Conservation (phyloP, 305 asterid species). For the Solanum chacoense region DNA sequence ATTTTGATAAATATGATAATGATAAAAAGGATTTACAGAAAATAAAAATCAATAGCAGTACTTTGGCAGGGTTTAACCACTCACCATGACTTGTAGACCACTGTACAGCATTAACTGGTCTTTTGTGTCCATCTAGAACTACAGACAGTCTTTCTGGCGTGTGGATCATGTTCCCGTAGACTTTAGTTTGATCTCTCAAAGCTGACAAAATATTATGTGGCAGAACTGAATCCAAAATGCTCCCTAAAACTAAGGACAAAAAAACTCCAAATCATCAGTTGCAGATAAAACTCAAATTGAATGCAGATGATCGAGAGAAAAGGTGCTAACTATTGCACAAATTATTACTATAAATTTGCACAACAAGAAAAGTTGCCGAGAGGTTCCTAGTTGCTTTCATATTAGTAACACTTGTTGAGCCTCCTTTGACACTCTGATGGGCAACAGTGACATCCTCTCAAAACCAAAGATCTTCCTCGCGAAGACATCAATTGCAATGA, state of each 20-base stretch:
- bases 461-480: not conserved
- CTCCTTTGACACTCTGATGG: not conserved
- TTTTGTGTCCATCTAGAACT: constrained; percentile 57
- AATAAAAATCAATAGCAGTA: not conserved
- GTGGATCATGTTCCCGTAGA: constrained; percentile 15
- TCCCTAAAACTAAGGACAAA: constrained; percentile 36
- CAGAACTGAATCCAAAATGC: constrained; percentile 44
- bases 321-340: not conserved
- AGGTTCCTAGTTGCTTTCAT: not conserved
- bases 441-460: not conserved
- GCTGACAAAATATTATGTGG: constrained; percentile 35
- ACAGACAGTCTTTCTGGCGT: constrained; percentile 28
- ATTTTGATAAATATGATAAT: not conserved
- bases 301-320: not conserved
- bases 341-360: not conserved
- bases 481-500: not conserved
- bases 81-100: constrained; percentile 80
- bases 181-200: constrained; percentile 36
- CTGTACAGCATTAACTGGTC: constrained; percentile 59
- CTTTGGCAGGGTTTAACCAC: constrained; percentile 11
- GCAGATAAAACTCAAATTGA: not conserved
- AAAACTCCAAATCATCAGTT: not conserved
- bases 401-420: not conserved
- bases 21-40: not conserved
- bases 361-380: not conserved